A percentile compares a stretch with the other conserved stretches of the same genome.
Evolutionary conservation across 2,329 filamentous ascomycete genomes (phyloP).

Genomic region (Exserohilum rostratum): DNA sequence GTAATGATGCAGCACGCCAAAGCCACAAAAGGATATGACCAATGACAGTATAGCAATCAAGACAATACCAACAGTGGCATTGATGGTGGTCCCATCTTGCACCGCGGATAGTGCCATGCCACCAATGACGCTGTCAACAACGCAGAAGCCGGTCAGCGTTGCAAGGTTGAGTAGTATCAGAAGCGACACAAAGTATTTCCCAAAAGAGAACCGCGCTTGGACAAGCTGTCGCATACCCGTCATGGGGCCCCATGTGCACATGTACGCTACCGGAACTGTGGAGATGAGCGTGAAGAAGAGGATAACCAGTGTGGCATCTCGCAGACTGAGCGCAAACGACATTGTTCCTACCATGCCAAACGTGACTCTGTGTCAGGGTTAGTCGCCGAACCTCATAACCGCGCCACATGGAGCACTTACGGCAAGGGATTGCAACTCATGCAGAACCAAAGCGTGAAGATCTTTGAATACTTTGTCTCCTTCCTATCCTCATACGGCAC

Average conservation of each 20-base stretch:
- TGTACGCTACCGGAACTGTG: slow-evolving; percentile 60
- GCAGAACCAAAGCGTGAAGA: slow-evolving; percentile 68
- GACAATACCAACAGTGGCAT: slow-evolving; percentile 64
- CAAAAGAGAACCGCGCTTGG: slow-evolving; percentile 67
- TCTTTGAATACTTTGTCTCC: slow-evolving; percentile 59
- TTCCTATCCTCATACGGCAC: slow-evolving; percentile 62
- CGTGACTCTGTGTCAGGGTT: slow-evolving; percentile 54
- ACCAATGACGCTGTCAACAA: slow-evolving; percentile 66
- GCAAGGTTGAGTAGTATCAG: slow-evolving; percentile 67
- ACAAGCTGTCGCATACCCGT: slow-evolving; percentile 71
- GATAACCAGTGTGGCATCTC: slow-evolving; percentile 64
- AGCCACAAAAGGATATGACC: slow-evolving; percentile 68
- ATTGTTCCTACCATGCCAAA: slow-evolving; percentile 68
- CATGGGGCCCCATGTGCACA: slow-evolving; percentile 64
- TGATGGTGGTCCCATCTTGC: slow-evolving; percentile 49
- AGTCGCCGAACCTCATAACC: background rate
- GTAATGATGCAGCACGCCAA: slow-evolving; percentile 60
- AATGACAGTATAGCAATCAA: slow-evolving; percentile 64
- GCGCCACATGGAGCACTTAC: slow-evolving; percentile 48
- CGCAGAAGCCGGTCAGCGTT: slow-evolving; percentile 67
- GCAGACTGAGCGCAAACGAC: slow-evolving; percentile 61
- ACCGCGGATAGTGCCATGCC: slow-evolving; percentile 56
- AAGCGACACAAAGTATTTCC: slow-evolving; percentile 62
- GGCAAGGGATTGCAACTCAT: slow-evolving; percentile 63
- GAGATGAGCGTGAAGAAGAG: slow-evolving; percentile 67